These are phyloP conservation scores for Pseudogymnoascus sp. DNA, from an alignment of 2,329 filamentous ascomycete species.

Conservation along the genomic window DNA sequence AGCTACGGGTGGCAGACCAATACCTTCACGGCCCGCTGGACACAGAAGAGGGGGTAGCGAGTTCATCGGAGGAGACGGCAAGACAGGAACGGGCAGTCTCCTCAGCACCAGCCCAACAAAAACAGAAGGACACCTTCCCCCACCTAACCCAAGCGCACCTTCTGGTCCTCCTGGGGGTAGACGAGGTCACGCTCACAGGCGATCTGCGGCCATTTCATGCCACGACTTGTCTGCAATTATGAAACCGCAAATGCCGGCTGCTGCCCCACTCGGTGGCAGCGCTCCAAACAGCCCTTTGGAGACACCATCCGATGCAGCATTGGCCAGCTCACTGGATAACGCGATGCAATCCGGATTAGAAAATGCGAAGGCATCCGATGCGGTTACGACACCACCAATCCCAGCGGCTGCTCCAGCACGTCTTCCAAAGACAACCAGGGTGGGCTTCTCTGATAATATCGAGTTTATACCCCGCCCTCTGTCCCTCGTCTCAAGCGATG, in stretches of 20 bases:
- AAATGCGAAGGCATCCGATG: constrained; percentile 11
- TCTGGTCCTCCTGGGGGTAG: constrained; percentile 41
- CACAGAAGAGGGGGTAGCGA: constrained; percentile 76
- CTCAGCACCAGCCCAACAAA: constrained; percentile 46
- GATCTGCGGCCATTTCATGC: constrained; percentile 67
- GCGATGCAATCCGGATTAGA: constrained; percentile 17
- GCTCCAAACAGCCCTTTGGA: constrained; percentile 39
- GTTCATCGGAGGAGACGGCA: constrained; percentile 66
- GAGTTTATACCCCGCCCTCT: constrained; percentile 77
- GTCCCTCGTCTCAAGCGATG: constrained; percentile 77
- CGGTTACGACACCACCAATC: not conserved
- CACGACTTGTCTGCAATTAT: constrained; percentile 69
- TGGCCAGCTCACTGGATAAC: constrained; percentile 21
- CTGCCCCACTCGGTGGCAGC: constrained; percentile 22
- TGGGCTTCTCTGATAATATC: constrained; percentile 76
- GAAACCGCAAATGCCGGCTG: constrained; percentile 31
- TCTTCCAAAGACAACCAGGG: constrained; percentile 47
- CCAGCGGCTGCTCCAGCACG: constrained; percentile 16
- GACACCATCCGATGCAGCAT: constrained; percentile 21
- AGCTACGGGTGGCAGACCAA: constrained; percentile 20
- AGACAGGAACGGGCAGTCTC: constrained; percentile 30
- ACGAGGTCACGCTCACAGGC: constrained; percentile 68
- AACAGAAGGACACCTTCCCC: constrained; percentile 48
- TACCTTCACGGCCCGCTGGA: constrained; percentile 47
- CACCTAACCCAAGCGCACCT: constrained; percentile 38